Evolutionary conservation across 768 basidiomycete genomes (phyloP), one percentile per base, ranked within the genome.

Genomic region (Trametes punicea): DNA sequence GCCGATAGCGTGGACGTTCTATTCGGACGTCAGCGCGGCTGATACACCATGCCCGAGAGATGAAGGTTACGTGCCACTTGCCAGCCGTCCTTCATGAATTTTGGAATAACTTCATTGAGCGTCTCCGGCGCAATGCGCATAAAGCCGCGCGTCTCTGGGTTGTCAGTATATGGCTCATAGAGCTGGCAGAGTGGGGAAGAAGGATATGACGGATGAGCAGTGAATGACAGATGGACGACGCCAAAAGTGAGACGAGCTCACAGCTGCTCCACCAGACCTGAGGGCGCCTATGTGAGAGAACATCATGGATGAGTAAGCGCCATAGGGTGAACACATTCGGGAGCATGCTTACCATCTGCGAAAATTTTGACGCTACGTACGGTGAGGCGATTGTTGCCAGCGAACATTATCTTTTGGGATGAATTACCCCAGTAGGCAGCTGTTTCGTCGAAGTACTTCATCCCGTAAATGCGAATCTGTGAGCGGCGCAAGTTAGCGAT

Each of bases 1-100:
- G 10, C 90, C 90, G 34, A 92, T 88, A 16, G 88, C 88, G 69
- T 91, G 90, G 15, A 93, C 84, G 64, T 94, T 93, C 93, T 94
- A 59, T 9, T 49, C 39, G 36, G 46, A 23, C 9, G 16, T 40
- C 21, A 31, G n/a, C 8, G 21, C 16, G 29, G 6, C 16, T 10
- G n/a, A 39, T 6, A 34, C 20, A 16, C 36, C 18, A 34, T 21
- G 21, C 29, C 13, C 26, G 41, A 2, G 34, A 6, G 34, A 29
- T 13, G 11, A 18, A 41, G 16, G 20, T 25, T 6, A 62, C 88
- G 71, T 68, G 93, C 93, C 59, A 93, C 90, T 78, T 96, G 92
- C 92, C 93, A 95, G 2, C 87, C 89, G 68, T 90, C 88, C 41
- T 78, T 74, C 59, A 94, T 68, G 70, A 89, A 94, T 53, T 75